Percentiles rank a stretch among this genome's conserved stretches.
Conservation (phyloP, 805 yeast species). For the Yarrowia sp. region DNA sequence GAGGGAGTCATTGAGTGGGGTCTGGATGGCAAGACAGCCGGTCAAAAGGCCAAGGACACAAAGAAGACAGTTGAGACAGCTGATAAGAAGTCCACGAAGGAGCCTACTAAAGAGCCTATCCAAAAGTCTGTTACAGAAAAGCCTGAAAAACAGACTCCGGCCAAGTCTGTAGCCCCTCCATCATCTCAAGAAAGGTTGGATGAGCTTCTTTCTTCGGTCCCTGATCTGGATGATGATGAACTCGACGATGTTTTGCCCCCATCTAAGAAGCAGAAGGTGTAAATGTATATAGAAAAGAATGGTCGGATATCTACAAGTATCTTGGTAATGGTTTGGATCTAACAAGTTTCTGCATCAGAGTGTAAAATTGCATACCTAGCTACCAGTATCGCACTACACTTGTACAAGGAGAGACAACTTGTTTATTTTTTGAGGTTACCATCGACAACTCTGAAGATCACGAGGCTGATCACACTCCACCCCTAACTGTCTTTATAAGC, state of each 20-base stretch:
- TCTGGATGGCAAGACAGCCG: slow-evolving; percentile 31
- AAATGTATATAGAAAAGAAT: not conserved
- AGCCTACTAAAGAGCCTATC: not conserved
- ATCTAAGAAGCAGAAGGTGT: slow-evolving; percentile 1
- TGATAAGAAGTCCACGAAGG: not conserved
- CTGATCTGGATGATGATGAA: slow-evolving; percentile 11
- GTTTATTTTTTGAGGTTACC: too few relatives aligned
- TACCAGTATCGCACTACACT: too few relatives aligned
- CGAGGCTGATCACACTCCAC: slow-evolving; percentile 4
- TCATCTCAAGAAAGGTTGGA: not conserved
- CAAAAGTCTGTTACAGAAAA: not conserved
- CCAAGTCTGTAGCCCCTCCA: not conserved
- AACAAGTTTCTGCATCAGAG: too few relatives aligned
- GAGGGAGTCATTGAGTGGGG: slow-evolving; percentile 65
- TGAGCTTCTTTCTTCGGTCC: not conserved
- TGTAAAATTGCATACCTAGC: not conserved
- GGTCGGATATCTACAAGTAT: too few relatives aligned
- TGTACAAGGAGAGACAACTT: too few relatives aligned
- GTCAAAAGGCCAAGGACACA: not conserved
- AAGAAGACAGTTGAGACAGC: not conserved
- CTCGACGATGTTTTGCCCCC: slow-evolving; percentile 16
- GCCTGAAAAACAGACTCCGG: not conserved
- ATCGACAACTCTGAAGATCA: too few relatives aligned
- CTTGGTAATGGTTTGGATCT: too few relatives aligned
- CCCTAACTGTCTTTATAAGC: not conserved